Percentiles rank a stretch among this genome's conserved stretches.
Evolutionary conservation across 1,284 basidiomycete species (phyloP).

Genomic region (Clitocybe nebularis): DNA sequence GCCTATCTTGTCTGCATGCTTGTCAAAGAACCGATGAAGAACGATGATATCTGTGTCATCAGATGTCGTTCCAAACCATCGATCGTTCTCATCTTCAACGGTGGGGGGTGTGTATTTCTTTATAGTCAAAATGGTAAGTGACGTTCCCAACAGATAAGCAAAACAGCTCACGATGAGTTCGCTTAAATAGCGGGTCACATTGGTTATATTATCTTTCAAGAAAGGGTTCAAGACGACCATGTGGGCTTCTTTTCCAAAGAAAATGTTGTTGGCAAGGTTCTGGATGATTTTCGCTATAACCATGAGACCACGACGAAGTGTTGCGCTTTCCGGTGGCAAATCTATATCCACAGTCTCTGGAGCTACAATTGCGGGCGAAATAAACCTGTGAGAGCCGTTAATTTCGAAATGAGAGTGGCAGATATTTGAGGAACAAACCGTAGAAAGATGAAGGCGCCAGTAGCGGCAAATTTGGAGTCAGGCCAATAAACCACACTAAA

Average conservation of each 20-base stretch:
- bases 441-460: constrained; percentile 90
- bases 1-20: constrained; percentile 80
- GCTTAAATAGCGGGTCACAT: constrained; percentile 79
- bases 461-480: constrained; percentile 79
- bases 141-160: not conserved
- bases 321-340: constrained; percentile 55
- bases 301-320: constrained; percentile 73
- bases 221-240: constrained; percentile 83
- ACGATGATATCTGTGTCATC: constrained; percentile 82
- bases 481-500: constrained; percentile 68
- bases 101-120: constrained; percentile 53
- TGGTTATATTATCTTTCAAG: constrained; percentile 71
- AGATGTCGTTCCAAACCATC: constrained; percentile 69
- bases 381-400: constrained; percentile 49
- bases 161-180: constrained; percentile 64
- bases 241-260: constrained; percentile 85
- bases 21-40: constrained; percentile 79
- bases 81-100: constrained; percentile 56
- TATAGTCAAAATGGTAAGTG: too few relatives aligned
- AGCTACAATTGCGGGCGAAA: constrained; percentile 82
- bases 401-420: constrained; percentile 5
- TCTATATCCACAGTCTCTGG: constrained; percentile 85
- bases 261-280: constrained; percentile 89
- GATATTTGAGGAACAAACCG: constrained; percentile 49
- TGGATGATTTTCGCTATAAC: constrained; percentile 89